Percentiles rank a stretch among this genome's conserved stretches.
Evolutionary conservation across 495 filamentous ascomycete genomes (phyloP).

Genomic region (Penicillium canescens): DNA sequence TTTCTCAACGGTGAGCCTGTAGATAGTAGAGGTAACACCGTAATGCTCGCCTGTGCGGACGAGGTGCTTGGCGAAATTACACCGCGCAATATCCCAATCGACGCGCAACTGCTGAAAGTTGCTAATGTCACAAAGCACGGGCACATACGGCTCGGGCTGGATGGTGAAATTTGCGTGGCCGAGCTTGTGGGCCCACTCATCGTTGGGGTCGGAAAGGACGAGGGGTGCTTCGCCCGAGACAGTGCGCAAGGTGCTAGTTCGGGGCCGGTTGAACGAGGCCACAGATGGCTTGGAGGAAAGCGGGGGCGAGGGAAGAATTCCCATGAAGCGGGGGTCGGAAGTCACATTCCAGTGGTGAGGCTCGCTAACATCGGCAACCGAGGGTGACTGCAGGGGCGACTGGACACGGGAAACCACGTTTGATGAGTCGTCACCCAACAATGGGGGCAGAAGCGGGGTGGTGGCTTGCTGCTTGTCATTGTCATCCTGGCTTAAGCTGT

Average conservation of each 20-base stretch:
- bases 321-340: constrained; percentile 46
- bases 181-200: constrained; percentile 79
- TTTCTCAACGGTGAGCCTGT: constrained; percentile 77
- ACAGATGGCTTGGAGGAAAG: constrained; percentile 78
- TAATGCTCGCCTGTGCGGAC: constrained; percentile 86
- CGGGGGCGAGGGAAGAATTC: constrained; percentile 69
- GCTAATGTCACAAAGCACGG: constrained; percentile 56
- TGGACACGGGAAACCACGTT: constrained; percentile 49
- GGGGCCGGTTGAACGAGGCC: constrained; percentile 65
- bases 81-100: constrained; percentile 78
- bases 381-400: constrained; percentile 83
- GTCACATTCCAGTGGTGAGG: constrained; percentile 31
- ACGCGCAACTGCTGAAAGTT: constrained; percentile 66
- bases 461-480: constrained; percentile 62
- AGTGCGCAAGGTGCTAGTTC: constrained; percentile 47
- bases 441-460: constrained; percentile 80
- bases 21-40: constrained; percentile 79
- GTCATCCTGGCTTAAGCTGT: constrained; percentile 52
- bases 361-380: constrained; percentile 53
- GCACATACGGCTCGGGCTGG: constrained; percentile 75
- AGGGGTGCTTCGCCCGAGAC: constrained; percentile 61
- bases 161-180: constrained; percentile 95
- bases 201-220: constrained; percentile 61
- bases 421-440: constrained; percentile 59
- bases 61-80: constrained; percentile 81